A percentile compares a stretch with the other conserved stretches of the same genome.
Evolutionary conservation across 768 basidiomycete genomes (phyloP).

Genomic region (Holtermannia corniformis): DNA sequence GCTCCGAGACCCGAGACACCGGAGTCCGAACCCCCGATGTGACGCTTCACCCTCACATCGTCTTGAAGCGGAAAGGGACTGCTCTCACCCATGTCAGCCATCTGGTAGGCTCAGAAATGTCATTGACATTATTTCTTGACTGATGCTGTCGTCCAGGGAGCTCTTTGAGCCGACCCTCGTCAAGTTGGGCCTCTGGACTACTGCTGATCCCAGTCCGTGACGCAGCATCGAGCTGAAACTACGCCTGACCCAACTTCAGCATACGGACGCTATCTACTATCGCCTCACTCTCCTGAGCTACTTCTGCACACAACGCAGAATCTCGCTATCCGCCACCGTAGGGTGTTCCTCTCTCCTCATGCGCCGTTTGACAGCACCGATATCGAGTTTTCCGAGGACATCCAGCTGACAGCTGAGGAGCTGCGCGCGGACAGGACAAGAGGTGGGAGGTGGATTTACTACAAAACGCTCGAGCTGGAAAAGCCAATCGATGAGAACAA

Average conservation of each 20-base stretch:
- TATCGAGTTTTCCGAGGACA: conserved; percentile 34
- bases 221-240: not conserved
- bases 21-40: too few relatives aligned
- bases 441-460: conserved; percentile 40
- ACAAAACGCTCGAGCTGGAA: conserved; percentile 39
- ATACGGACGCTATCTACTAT: conserved; percentile 39
- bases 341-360: conserved; percentile 35
- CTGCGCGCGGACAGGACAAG: conserved; percentile 17
- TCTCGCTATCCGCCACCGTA: conserved; percentile 26
- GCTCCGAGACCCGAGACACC: too few relatives aligned
- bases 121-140: too few relatives aligned
- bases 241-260: conserved; percentile 10
- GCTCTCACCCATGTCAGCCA: not conserved
- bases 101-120: not conserved
- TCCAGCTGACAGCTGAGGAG: conserved; percentile 32
- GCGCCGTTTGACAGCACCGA: conserved; percentile 26
- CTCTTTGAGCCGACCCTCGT: conserved; percentile 36
- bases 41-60: too few relatives aligned
- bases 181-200: conserved; percentile 28
- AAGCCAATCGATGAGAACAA: conserved; percentile 10
- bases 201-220: conserved; percentile 39
- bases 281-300: conserved; percentile 32
- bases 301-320: conserved; percentile 26
- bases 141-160: conserved; percentile 27
- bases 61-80: not conserved